Percentiles rank a stretch among this genome's conserved stretches.
phyloP scores from a whole-genome alignment of 106 monocot genomes.

The Dendrobium catenatum region DNA sequence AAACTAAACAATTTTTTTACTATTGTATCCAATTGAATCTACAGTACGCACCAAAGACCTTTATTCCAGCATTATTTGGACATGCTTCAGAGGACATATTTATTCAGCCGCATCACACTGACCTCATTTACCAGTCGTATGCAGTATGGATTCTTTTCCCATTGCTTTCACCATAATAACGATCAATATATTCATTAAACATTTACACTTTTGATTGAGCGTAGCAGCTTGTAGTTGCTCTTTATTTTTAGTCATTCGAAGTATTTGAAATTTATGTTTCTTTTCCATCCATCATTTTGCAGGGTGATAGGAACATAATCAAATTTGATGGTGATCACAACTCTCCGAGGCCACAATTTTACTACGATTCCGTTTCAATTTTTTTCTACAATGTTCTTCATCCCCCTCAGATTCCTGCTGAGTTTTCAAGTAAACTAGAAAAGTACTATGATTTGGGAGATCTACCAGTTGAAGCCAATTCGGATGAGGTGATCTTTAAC shows the following conservation, averaged over 20 bases:
- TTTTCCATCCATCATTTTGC: constrained; percentile 10
- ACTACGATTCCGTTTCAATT: constrained; percentile 96
- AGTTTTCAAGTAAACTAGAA: constrained; percentile 53
- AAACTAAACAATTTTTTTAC: background rate
- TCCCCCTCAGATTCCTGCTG: constrained; percentile 68
- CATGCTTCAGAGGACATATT: constrained; percentile 85
- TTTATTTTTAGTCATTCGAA: background rate
- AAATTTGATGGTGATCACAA: constrained; percentile 99
- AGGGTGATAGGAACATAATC: constrained; percentile 96
- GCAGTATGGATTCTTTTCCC: constrained; percentile 36
- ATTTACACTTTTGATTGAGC: background rate
- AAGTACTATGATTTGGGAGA: constrained; percentile 80
- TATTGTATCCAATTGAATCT: background rate
- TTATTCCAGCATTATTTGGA: constrained; percentile 98
- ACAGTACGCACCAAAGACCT: constrained; percentile 90
- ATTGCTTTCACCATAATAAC: background rate
- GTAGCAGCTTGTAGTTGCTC: background rate
- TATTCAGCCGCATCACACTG: constrained; percentile 82
- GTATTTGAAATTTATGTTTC: background rate
- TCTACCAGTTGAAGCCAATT: constrained; percentile 48
- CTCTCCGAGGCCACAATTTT: constrained; percentile 88
- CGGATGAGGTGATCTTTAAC: constrained; percentile 64
- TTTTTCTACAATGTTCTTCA: constrained; percentile 96
- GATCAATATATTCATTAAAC: background rate
- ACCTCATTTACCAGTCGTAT: constrained; percentile 78